Evolutionary conservation across 768 basidiomycete genomes (phyloP), one percentile per base, ranked within the genome.

Genomic region (Trametes cubensis): DNA sequence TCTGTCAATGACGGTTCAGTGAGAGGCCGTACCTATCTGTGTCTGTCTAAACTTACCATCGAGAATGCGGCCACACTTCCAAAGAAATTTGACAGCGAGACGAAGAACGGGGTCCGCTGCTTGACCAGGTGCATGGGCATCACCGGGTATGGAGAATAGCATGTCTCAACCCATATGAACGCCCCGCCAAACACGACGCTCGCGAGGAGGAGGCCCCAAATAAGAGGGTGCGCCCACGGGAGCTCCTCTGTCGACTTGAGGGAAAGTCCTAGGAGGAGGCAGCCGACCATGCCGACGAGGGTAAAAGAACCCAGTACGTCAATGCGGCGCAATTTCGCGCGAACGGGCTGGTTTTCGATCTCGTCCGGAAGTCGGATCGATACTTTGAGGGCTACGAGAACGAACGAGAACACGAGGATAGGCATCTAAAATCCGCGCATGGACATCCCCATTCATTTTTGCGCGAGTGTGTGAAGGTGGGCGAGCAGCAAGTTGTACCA

Each of bases 251-350:
- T 85, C 11, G 87, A 83, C 71, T 92, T 90, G 34, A 93, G 76
- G 70, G 84, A 89, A 69, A 91, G 80, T n/a, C 85, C 91, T 20
- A 92, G 79, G 39, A 95, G 81, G 60, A 93, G 79, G 63, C 82
- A 82, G 58, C 89, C 88, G 60, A 90, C 84, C 51, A 81, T 78
- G 44, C 79, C 76, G 38, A 92, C 92, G 25, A 98, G 83, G 0
- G 92, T 92, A 54, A 90, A 73, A 20, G 89, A 91, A 14, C 95
- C 95, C 58, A 91, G 75, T 70, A 87, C 88, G 76, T 98, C 95
- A 69, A 97, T 89, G 25, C 92, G 88, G 53, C 81, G 79, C 47
- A 94, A 74, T 74, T 89, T 93, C 47, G 87, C 83, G 52, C 76
- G 78, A 21, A 85, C 68, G 46, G 79, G 75, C 73, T 85, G 85